A percentile compares a stretch with the other conserved stretches of the same genome.
phyloP scores from a whole-genome alignment of 306 rosid species.

The Clitoria ternatea region DNA sequence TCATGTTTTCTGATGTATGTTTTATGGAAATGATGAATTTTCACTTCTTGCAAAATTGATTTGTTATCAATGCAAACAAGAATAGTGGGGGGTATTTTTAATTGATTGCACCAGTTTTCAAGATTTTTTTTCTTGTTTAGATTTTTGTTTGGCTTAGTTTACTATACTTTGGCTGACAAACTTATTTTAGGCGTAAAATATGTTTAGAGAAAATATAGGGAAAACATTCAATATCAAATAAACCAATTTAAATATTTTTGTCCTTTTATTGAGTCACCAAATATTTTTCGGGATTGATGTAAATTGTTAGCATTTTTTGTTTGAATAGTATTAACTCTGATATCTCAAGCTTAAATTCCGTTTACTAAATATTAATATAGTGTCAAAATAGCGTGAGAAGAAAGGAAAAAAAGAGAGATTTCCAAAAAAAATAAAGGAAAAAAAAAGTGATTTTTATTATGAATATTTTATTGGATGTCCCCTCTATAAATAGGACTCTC shows the following conservation, averaged over 20 bases:
- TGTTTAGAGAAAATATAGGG: no score
- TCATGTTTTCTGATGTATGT: no score
- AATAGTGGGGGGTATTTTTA: background rate
- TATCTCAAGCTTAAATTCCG: background rate
- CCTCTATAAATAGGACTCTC: no score
- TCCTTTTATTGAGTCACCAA: background rate
- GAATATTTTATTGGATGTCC: no score
- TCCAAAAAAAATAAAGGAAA: background rate
- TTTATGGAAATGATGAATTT: no score
- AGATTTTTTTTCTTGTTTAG: background rate
- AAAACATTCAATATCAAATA: background rate
- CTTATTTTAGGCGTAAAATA: background rate
- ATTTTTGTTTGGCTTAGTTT: background rate
- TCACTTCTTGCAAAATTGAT: no score
- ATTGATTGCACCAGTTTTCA: background rate
- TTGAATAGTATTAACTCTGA: background rate
- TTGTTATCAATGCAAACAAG: no score
- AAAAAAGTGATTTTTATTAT: no score
- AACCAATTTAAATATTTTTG: background rate
- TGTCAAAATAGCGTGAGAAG: background rate
- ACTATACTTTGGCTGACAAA: background rate
- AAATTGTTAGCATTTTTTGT: background rate
- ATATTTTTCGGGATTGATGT: background rate
- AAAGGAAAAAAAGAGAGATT: background rate
- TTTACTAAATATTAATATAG: background rate